Base-by-base conservation (phyloP, 306 rosid species). In the Castanopsis chinensis region DNA sequence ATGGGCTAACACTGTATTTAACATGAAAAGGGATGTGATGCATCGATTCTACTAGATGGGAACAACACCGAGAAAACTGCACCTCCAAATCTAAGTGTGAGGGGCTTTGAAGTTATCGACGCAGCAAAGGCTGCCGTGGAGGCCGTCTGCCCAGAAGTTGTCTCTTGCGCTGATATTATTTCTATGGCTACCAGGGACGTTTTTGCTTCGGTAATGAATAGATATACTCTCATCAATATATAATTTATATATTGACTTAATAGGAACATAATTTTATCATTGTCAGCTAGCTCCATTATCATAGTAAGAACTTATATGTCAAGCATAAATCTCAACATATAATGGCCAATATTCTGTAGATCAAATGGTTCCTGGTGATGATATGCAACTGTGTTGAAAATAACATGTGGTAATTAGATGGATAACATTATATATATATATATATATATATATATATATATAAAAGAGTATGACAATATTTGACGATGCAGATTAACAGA, bases 121-220 rank as follows among this genome's bases (percentile, higher is more conserved):
- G 43, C 79, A 2, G 83, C 58, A 8, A 87, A 84, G 70, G 18
- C 6, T 3, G 32, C 17, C 0, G 37, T 87, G 0, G 90, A 87
- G 80, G 2, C 0, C 0, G 25, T 3, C 28, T 87, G 86, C 69
- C 79, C 60, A 3, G 77, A 64, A 19, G 23, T 79, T 23, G 86
- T 85, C 37, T 85, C 86, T n/a, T 85, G 86, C 5, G 81, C 88
- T 51, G 88, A 82, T 45, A 82, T 85, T 57, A 76, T 85, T 41
- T 33, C 32, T 17, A 69, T 86, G 74, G 85, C 86, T 33, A 86
- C 87, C 3, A 81, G 86, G 82, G 90, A 86, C 14, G 87, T 59
- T n/a, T 79, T 86, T 18, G 19, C 2, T 23, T 10, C 53, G 72
- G 85, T 85, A 61, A 49, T 49, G 5, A 49, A 11, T 49, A 49